These are phyloP conservation scores for Trichoderma orchidacearum DNA, from an alignment of 495 filamentous ascomycete genomes.

Conservation along the genomic window DNA sequence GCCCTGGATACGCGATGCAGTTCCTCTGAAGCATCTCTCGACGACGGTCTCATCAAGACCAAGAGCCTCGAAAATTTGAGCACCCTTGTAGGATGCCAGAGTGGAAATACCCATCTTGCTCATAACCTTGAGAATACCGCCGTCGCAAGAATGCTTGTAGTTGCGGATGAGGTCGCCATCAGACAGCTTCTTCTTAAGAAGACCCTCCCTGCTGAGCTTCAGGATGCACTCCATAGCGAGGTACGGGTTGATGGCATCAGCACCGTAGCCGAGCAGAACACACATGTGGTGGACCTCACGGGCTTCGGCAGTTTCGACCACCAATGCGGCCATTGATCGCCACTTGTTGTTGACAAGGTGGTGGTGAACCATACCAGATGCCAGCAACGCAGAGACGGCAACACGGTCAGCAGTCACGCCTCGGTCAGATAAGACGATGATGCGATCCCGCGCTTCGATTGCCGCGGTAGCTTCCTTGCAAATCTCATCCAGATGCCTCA, in stretches of 20 bases:
- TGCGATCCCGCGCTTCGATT: conserved; percentile 70
- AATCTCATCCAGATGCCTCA: conserved; percentile 80
- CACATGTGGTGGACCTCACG: conserved; percentile 99
- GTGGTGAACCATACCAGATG: conserved; percentile 92
- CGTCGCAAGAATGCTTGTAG: conserved; percentile 96
- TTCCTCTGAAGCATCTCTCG: conserved; percentile 92
- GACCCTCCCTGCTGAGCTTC: conserved; percentile 92
- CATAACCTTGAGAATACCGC: conserved; percentile 99
- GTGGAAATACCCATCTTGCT: conserved; percentile 99
- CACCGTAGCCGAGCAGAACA: conserved; percentile 91
- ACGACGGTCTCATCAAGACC: conserved; percentile 93
- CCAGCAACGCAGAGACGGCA: conserved; percentile 76
- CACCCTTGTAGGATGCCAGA: conserved; percentile 95
- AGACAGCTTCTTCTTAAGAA: conserved; percentile 80
- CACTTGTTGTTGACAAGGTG: conserved; percentile 95
- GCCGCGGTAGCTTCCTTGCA: conserved; percentile 76
- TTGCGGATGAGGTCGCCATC: conserved; percentile 84
- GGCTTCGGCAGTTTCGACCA: conserved; percentile 92
- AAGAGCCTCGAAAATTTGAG: conserved; percentile 98
- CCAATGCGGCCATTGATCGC: conserved; percentile 76
- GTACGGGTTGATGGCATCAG: conserved; percentile 94
- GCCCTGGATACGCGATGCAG: conserved; percentile 90
- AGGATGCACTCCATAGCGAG: conserved; percentile 95
- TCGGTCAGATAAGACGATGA: conserved; percentile 86
- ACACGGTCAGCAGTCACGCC: conserved; percentile 75